phyloP scores from a whole-genome alignment of 1,284 basidiomycete species.

The Entoloma clypeatum region DNA sequence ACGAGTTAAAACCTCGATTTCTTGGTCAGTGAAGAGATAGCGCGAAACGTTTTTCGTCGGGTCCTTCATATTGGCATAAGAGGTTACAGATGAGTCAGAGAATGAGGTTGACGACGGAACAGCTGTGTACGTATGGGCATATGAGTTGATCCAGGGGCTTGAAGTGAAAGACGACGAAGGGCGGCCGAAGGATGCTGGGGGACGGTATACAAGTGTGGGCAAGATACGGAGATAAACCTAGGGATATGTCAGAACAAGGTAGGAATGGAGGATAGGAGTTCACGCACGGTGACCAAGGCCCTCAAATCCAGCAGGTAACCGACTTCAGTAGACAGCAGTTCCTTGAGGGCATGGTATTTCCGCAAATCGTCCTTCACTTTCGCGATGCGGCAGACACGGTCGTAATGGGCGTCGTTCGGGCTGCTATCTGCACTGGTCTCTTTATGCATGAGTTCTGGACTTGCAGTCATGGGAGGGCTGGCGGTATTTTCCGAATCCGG shows the following conservation, averaged over 20 bases:
- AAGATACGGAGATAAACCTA: constrained; percentile 45
- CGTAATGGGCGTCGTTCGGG: constrained; percentile 23
- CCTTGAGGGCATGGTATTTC: constrained; percentile 67
- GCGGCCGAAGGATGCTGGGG: constrained; percentile 36
- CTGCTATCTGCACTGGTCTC: constrained; percentile 22
- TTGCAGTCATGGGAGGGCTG: constrained; percentile 14
- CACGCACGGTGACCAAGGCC: constrained; percentile 66
- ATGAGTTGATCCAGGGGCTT: constrained; percentile 37
- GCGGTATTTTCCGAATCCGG: constrained; percentile 30
- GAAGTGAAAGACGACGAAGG: constrained; percentile 41
- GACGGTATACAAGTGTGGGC: constrained; percentile 35
- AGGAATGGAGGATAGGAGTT: constrained; percentile 12
- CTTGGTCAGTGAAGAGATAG: constrained; percentile 50
- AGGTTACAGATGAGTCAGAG: constrained; percentile 20
- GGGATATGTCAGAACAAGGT: constrained; percentile 7
- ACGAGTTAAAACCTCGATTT: constrained; percentile 58
- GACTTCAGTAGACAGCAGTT: constrained; percentile 80
- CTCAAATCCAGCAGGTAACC: constrained; percentile 77
- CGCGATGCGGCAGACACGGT: constrained; percentile 26
- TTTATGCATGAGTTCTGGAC: constrained; percentile 15
- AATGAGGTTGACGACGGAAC: constrained; percentile 26
- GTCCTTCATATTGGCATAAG: constrained; percentile 28
- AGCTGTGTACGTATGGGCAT: constrained; percentile 33
- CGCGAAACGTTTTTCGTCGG: constrained; percentile 35
- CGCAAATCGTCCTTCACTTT: constrained; percentile 43